Base-by-base conservation (phyloP, 2,329 filamentous ascomycete genomes). In the Fusarium brevicatenulatum region DNA sequence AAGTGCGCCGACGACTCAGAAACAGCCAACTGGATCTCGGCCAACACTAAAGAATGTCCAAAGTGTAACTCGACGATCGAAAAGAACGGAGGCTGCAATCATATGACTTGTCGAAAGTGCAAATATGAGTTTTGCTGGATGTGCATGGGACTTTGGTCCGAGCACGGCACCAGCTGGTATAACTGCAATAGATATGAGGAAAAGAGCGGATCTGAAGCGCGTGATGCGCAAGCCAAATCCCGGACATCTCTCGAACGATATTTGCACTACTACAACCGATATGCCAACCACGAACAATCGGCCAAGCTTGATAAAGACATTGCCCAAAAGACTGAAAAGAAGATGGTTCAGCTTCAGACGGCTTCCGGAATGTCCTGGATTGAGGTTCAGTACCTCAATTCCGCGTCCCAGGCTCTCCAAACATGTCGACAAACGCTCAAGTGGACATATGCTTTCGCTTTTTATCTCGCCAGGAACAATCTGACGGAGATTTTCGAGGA, bases 101-200 rank as follows among this genome's bases (percentile, higher is more conserved):
- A 98, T 82, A 98, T 98, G 95, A 98, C 95, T 1, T 98, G 95
- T 81, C 88, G 95, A 63, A 98, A 98, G 82, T 98, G 95, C 85
- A 94, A 95, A 79, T 92, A 98, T 79, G 95, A 98, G 79, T 98
- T 99, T 79, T 99, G 96, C 84, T 99, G 96, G 96, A 98, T 99
- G 93, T 99, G 96, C 80, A 99, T 99, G 96, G 96, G 96, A 0
- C 86, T 97, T 2, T 99, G 96, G 96, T 97, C 95, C 2, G 96
- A 99, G 83, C 96, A 99, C 81, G 96, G 96, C 71, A 99, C 95
- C 7, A 97, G 94, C 83, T 99, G 96, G 96, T 99, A 99, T 86
- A 99, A 97, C 82, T 99, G 96, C 88, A 99, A 97, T 80, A 89
- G 96, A 13, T 99, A 92, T 78, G 96, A 99, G 80, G 96, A 98